Percentiles rank a stretch among this genome's conserved stretches.
Evolutionary conservation across 805 yeast species (phyloP).

Genomic region (Pichia eremophila): DNA sequence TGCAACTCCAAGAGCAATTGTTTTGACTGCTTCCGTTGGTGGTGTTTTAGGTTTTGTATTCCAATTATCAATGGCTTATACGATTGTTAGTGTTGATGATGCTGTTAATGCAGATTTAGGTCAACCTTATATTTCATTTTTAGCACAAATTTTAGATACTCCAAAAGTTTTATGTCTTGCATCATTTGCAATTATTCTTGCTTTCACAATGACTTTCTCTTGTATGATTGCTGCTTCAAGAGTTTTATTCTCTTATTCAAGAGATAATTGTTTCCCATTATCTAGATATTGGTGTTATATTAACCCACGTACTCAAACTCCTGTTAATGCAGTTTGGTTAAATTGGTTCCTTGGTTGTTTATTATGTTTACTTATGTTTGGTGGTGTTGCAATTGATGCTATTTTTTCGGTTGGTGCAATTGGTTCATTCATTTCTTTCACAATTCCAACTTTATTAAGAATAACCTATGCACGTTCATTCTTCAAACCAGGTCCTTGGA

Average conservation of each 20-base stretch:
- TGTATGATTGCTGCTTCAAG: conserved; percentile 60
- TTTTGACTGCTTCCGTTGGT: conserved; percentile 46
- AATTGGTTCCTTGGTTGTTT: conserved; percentile 47
- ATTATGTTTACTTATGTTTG: conserved; percentile 50
- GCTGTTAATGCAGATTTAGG: conserved; percentile 42
- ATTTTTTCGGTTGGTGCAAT: conserved; percentile 69
- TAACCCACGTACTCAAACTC: conserved; percentile 45
- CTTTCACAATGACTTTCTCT: conserved; percentile 45
- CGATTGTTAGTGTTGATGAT: conserved; percentile 39
- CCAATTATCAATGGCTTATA: conserved; percentile 53
- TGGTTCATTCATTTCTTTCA: conserved; percentile 57
- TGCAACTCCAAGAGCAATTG: conserved; percentile 63
- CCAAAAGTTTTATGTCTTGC: conserved; percentile 35
- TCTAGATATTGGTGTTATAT: conserved; percentile 42
- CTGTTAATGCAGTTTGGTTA: conserved; percentile 55
- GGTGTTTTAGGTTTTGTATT: conserved; percentile 48
- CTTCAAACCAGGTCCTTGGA: conserved; percentile 61
- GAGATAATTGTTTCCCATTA: conserved; percentile 60
- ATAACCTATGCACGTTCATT: conserved; percentile 43
- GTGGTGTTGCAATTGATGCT: conserved; percentile 58
- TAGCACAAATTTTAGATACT: conserved; percentile 37
- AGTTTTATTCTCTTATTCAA: conserved; percentile 56
- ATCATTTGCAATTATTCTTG: conserved; percentile 33
- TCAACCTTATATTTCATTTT: conserved; percentile 51
- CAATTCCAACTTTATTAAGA: conserved; percentile 52